Evolutionary conservation across 148 eudicot species (phyloP), one percentile per base, ranked within the genome.

Genomic region (Hydrangea macrophylla): DNA sequence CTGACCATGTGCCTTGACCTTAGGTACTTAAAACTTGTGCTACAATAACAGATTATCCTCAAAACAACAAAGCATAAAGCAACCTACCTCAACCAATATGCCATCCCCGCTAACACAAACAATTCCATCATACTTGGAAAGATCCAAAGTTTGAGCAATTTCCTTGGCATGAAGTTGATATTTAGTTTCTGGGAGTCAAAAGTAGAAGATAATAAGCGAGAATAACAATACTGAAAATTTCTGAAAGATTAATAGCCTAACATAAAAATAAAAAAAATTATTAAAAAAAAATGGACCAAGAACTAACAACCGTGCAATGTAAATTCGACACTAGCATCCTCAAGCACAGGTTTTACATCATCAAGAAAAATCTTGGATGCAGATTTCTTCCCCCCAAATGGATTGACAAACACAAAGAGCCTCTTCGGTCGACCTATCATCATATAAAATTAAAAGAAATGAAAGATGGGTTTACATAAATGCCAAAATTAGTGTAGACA

Each of bases 61-160:
- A 32, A 3, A 1, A 30, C 5, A 13, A 0, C 48, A 17, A 48
- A 8, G 58, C 51, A 73, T 35, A 64, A 71, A 62, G 66, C 55
- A 69, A 48, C 74, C 66, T 69, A 92, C 98, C 96, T 92, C 98
- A 70, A 86, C 98, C 62, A 93, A 73, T 63, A 85, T 70, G 60
- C 98, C 97, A 79, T 93, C 98, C 39, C 98, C 98, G 64, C 98
- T 88, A 58, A 93, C 92, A 73, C 98, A 93, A 76, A 90, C 83
- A 64, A 93, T 70, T 39, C 98, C 98, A 72, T 93, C 98, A 76
- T 85, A 90, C 75, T 79, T 76, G 22, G 81, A 68, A 53, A 93
- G 85, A 77, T 93, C 98, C 74, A 93, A 73, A 36, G 74, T 70
- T 55, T 54, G 71, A 62, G 80, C 95, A 64, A 90, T 75, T 78